Conservation (phyloP, 2,329 filamentous ascomycete genomes). For the Ophiostoma australiae region DNA sequence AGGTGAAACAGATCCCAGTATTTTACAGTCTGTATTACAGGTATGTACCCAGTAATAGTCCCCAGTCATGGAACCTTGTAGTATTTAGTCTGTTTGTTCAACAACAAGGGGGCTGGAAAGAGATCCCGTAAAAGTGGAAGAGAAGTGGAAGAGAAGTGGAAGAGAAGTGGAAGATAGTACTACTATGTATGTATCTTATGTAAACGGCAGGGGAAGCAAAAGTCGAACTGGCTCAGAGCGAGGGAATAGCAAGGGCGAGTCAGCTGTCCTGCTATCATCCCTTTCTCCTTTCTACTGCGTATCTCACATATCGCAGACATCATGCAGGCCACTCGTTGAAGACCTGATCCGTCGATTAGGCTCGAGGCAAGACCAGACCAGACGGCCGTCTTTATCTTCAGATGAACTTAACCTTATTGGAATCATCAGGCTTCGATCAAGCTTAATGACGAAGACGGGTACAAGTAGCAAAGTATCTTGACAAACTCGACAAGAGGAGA, state of each 20-base stretch:
- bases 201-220: neutral
- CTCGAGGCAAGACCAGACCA: neutral
- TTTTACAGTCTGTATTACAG: neutral
- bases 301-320: neutral
- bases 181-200: too few species aligned
- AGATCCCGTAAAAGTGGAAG: neutral
- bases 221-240: too few species aligned
- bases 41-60: neutral
- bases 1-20: conserved; percentile 6
- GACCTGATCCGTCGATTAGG: neutral
- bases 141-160: neutral
- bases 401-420: neutral
- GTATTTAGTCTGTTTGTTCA: neutral
- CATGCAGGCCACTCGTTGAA: neutral
- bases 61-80: conserved; percentile 2
- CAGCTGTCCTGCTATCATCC: neutral
- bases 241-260: neutral
- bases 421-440: neutral
- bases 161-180: neutral
- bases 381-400: neutral
- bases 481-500: neutral
- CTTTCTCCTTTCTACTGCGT: neutral
- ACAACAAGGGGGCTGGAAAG: neutral
- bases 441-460: neutral
- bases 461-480: neutral